Percentiles rank a stretch among this genome's conserved stretches.
Conservation (phyloP, 495 filamentous ascomycete species). For the Penicillium lagena region DNA sequence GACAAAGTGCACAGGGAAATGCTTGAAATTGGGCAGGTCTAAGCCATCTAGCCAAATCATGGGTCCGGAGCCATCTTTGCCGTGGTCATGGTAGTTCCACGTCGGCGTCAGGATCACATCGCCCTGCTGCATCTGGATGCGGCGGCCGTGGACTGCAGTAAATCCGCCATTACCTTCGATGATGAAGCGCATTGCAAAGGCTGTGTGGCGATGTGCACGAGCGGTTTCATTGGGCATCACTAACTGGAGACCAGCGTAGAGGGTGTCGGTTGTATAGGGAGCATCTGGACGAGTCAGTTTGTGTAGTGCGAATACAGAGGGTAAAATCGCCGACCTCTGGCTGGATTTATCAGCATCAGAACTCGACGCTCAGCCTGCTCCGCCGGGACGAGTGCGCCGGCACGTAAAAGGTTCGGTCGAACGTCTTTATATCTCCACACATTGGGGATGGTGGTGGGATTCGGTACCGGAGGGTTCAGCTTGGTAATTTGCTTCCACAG, state of each 20-base stretch:
- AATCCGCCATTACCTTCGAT: slow-evolving; percentile 44
- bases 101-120: slow-evolving; percentile 47
- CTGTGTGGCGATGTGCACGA: slow-evolving; percentile 41
- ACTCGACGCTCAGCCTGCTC: slow-evolving; percentile 41
- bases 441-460: slow-evolving; percentile 29
- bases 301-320: background rate
- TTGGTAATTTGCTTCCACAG: slow-evolving; percentile 40
- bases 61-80: slow-evolving; percentile 40
- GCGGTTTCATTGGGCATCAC: slow-evolving; percentile 44
- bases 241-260: slow-evolving; percentile 45
- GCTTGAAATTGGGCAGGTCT: slow-evolving; percentile 36
- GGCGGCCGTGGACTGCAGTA: slow-evolving; percentile 41
- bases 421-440: slow-evolving; percentile 38
- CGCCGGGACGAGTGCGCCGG: slow-evolving; percentile 33
- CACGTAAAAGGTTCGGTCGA: slow-evolving; percentile 30
- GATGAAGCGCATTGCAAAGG: slow-evolving; percentile 47
- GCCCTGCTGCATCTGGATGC: slow-evolving; percentile 39
- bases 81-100: slow-evolving; percentile 47
- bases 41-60: slow-evolving; percentile 50
- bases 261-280: slow-evolving; percentile 45
- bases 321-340: slow-evolving; percentile 22
- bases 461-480: slow-evolving; percentile 36
- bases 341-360: slow-evolving; percentile 42
- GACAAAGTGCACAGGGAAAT: slow-evolving; percentile 44
- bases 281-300: slow-evolving; percentile 21